A percentile compares a stretch with the other conserved stretches of the same genome.
Evolutionary conservation across 176 grass and related monocot species (phyloP).

Genomic region (Eleusine coracana): DNA sequence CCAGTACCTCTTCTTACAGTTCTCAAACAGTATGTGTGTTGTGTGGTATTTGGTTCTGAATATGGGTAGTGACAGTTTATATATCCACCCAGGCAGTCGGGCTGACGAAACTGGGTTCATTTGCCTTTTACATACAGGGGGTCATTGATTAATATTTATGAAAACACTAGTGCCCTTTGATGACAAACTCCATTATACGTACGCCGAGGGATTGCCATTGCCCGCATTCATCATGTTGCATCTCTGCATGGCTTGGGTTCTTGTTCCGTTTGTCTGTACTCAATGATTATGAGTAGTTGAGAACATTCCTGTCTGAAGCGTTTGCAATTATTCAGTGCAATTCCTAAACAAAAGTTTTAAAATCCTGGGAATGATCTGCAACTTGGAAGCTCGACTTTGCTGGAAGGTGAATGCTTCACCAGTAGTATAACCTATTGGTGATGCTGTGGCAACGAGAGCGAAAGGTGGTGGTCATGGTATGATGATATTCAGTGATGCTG

Average conservation of each 20-base stretch:
- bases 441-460: background rate
- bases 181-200: background rate
- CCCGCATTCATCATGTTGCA: background rate
- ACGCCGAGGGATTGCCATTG: background rate
- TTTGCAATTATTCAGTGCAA: background rate
- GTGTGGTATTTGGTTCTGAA: conserved; percentile 2
- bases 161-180: background rate
- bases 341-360: background rate
- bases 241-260: background rate
- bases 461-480: background rate
- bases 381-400: conserved; percentile 32
- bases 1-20: background rate
- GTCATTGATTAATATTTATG: background rate
- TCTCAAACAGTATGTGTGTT: background rate
- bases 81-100: background rate
- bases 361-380: background rate
- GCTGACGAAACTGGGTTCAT: conserved; percentile 3
- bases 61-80: background rate
- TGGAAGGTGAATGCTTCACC: background rate
- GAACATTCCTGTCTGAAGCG: conserved; percentile 16
- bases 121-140: background rate
- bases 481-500: background rate
- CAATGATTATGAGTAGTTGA: conserved; percentile 21
- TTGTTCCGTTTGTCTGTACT: background rate
- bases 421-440: background rate